Evolutionary conservation across 2,329 filamentous ascomycete species (phyloP), one percentile per base, ranked within the genome.

Genomic region (Neonectria ditissima): DNA sequence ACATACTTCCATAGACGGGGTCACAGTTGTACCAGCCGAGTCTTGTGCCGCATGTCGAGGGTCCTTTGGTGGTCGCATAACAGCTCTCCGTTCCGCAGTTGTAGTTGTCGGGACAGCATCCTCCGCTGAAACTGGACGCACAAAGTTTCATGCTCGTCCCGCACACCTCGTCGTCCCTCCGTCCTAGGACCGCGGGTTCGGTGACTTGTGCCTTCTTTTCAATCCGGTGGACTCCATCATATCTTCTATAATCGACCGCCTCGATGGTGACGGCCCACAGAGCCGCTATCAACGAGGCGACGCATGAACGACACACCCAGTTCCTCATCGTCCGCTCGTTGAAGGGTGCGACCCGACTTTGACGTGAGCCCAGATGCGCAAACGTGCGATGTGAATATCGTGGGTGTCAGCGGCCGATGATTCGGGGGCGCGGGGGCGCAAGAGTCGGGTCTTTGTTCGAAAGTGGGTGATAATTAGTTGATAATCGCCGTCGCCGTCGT

Each of bases 21-120:
- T 75, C 78, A 65, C 84, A 86, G 39, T 73, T 71, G 59, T 80
- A 80, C 59, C 79, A 84, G 6, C 80, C 80, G 4, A 69, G 65
- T 4, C 51, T 32, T 60, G 78, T 69, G 67, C 77, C 55, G 73
- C 82, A 80, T 3, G 80, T 79, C 6, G 78, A 77, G 13, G 81
- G 78, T 13, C 78, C 80, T 39, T 76, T 80, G 0, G 82, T 82
- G 5, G 82, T 83, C 13, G 81, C 81, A 68, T 80, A 80, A 63
- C 84, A 86, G 37, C 81, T 82, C 34, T 81, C 76, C 47, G 76
- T 77, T 2, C 76, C 83, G 72, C 86, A 88, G 4, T 76, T 75
- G 68, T 85, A 87, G 41, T 78, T 73, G 5, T 79, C 72, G 1
- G 84, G 83, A 62, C 84, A 86, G 60, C 84, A 86, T 34, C 80